These are phyloP conservation scores for Atkinsonella hypoxylon DNA, from an alignment of 2,329 filamentous ascomycete genomes.

Conservation along the genomic window DNA sequence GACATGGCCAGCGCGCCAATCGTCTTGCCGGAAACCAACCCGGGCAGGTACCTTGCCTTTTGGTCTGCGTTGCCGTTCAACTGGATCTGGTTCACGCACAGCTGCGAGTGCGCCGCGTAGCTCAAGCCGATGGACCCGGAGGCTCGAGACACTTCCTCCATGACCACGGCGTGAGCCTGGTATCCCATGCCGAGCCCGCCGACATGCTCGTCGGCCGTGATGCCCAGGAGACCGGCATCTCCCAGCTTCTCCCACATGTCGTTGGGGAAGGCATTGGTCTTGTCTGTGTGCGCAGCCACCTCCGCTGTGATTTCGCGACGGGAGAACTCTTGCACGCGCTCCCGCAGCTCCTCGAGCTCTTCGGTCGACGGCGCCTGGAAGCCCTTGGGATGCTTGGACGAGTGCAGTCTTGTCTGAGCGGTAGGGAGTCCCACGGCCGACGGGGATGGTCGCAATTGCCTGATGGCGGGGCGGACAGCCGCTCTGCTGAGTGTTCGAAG, in stretches of 20 bases:
- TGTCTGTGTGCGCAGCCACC: constrained; percentile 72
- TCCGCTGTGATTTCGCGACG: constrained; percentile 78
- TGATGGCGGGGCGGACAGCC: constrained; percentile 21
- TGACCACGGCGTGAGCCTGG: constrained; percentile 88
- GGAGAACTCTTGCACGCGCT: constrained; percentile 79
- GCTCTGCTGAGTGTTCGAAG: constrained; percentile 25
- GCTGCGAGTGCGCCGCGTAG: constrained; percentile 90
- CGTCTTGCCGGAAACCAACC: constrained; percentile 65
- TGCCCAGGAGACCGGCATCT: constrained; percentile 79
- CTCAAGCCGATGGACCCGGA: constrained; percentile 76
- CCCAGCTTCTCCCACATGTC: constrained; percentile 93
- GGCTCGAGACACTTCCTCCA: constrained; percentile 88
- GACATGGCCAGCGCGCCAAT: constrained; percentile 92
- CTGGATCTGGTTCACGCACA: constrained; percentile 93
- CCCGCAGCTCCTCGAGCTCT: constrained; percentile 70
- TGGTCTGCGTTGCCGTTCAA: constrained; percentile 73
- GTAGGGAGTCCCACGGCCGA: constrained; percentile 19
- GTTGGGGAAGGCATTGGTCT: constrained; percentile 73
- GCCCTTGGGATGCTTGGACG: constrained; percentile 48
- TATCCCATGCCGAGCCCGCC: constrained; percentile 89
- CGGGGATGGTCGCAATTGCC: constrained; percentile 5
- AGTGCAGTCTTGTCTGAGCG: constrained; percentile 31
- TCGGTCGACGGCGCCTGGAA: constrained; percentile 57
- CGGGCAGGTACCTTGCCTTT: constrained; percentile 70
- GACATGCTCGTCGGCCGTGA: constrained; percentile 86